These are phyloP conservation scores for Acrocalymma vagum DNA, from an alignment of 2,329 filamentous ascomycete species.

Conservation along the genomic window DNA sequence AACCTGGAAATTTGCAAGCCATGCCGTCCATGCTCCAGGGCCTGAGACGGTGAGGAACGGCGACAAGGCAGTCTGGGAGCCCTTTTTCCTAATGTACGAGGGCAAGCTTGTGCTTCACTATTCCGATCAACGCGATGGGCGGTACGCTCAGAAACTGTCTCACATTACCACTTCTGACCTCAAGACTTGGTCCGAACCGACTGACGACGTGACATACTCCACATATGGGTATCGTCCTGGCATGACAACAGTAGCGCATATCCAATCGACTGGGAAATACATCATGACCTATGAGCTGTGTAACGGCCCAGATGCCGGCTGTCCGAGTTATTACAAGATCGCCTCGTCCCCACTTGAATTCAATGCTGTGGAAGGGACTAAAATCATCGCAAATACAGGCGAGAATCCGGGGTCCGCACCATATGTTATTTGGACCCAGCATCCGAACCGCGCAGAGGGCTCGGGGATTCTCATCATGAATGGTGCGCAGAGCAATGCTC, in stretches of 20 bases:
- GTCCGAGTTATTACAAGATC: conserved; percentile 6
- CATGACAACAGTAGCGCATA: conserved; percentile 10
- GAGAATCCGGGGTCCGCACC: conserved; percentile 6
- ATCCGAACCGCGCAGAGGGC: background rate
- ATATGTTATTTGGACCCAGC: conserved; percentile 14
- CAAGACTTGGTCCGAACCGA: conserved; percentile 5
- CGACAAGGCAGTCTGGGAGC: conserved; percentile 12
- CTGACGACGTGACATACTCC: conserved; percentile 7
- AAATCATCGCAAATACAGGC: conserved; percentile 4
- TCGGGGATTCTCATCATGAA: conserved; percentile 7
- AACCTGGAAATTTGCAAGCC: conserved; percentile 7
- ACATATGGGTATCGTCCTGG: conserved; percentile 10
- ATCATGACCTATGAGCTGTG: conserved; percentile 12
- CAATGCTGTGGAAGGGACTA: conserved; percentile 1
- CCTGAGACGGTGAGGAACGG: conserved; percentile 41
- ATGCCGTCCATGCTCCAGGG: conserved; percentile 20
- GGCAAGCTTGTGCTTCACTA: conserved; percentile 9
- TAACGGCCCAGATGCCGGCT: background rate
- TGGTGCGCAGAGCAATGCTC: conserved; percentile 5
- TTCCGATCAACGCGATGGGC: conserved; percentile 10
- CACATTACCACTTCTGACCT: conserved; percentile 6
- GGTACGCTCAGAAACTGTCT: conserved; percentile 7
- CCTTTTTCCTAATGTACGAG: conserved; percentile 46
- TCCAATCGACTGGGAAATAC: conserved; percentile 15
- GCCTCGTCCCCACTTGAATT: conserved; percentile 5